Evolutionary conservation across 192 early-diverging fungal species (phyloP).

Genomic region (Linderina pennispora): DNA sequence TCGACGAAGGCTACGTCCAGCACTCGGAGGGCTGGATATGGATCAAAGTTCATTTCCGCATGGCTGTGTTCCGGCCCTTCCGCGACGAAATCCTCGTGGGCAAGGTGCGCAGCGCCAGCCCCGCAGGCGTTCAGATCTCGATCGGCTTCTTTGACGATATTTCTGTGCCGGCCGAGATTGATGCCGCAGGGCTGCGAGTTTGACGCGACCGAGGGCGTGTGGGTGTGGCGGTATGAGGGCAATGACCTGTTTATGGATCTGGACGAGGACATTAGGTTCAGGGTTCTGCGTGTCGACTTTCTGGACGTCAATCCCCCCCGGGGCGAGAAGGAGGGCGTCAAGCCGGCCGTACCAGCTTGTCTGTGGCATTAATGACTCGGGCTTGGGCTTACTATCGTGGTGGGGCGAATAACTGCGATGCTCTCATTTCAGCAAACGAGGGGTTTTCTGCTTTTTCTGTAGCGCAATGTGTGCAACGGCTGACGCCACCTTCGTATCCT

Average conservation of each 20-base stretch:
- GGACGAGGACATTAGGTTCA: constrained; percentile 69
- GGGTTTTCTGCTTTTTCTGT: too few species aligned
- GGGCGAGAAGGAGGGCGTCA: constrained; percentile 29
- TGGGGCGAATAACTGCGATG: constrained; percentile 41
- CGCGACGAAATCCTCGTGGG: constrained; percentile 81
- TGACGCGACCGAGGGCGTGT: constrained; percentile 63
- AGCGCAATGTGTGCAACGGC: too few species aligned
- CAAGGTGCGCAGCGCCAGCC: constrained; percentile 65
- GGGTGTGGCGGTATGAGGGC: constrained; percentile 82
- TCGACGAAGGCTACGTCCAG: constrained; percentile 83
- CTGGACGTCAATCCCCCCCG: constrained; percentile 60
- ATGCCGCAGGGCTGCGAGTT: constrained; percentile 62
- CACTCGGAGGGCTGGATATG: constrained; percentile 72
- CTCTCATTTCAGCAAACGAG: too few species aligned
- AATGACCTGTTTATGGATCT: constrained; percentile 77
- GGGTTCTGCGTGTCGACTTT: constrained; percentile 68
- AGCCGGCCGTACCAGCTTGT: constrained; percentile 51
- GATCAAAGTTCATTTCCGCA: constrained; percentile 72
- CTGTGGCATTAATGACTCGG: constrained; percentile 62
- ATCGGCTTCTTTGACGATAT: constrained; percentile 94
- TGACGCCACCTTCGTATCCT: too few species aligned
- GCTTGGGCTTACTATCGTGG: constrained; percentile 66
- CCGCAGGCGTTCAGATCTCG: constrained; percentile 61
- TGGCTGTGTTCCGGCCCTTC: constrained; percentile 90
- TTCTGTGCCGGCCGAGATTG: constrained; percentile 57